Conservation (phyloP, 768 basidiomycete genomes). For the Trametes cubensis region DNA sequence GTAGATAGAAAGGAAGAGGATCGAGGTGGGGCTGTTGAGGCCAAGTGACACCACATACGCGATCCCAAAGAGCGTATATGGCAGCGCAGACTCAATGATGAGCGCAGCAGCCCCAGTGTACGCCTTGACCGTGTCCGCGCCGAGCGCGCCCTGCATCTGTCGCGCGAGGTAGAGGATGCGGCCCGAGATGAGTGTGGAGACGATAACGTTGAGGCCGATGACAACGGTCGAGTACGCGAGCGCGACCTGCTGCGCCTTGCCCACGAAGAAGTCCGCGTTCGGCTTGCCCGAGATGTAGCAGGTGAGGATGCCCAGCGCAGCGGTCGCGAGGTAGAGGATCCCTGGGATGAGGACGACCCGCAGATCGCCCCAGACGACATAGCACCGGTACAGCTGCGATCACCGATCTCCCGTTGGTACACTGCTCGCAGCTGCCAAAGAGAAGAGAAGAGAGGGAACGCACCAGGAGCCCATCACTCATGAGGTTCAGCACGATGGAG, state of each 20-base stretch:
- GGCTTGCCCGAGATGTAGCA: conserved; percentile 18
- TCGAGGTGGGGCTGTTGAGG: conserved; percentile 34
- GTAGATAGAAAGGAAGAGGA: conserved; percentile 43
- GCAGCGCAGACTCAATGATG: conserved; percentile 41
- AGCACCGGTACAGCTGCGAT: conserved; percentile 43
- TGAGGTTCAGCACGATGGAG: conserved; percentile 34
- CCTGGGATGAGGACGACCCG: conserved; percentile 17
- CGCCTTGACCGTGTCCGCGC: neutral
- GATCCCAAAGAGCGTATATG: conserved; percentile 41
- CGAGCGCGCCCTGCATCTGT: conserved; percentile 2
- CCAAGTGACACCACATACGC: conserved; percentile 41
- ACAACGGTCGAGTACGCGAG: conserved; percentile 20
- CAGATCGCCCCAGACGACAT: conserved; percentile 34
- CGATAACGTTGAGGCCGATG: conserved; percentile 21
- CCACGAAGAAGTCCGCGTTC: conserved; percentile 18
- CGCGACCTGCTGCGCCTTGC: conserved; percentile 14
- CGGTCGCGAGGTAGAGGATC: conserved; percentile 20
- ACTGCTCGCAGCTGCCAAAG: neutral
- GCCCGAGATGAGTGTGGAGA: conserved; percentile 17
- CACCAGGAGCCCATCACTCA: conserved; percentile 46
- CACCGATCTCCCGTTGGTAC: neutral
- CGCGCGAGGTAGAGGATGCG: conserved; percentile 15
- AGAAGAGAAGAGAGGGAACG: neutral
- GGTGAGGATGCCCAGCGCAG: conserved; percentile 20
- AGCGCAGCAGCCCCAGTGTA: conserved; percentile 39